Conservation (phyloP, 495 filamentous ascomycete genomes). For the Podospora pseudocomata region DNA sequence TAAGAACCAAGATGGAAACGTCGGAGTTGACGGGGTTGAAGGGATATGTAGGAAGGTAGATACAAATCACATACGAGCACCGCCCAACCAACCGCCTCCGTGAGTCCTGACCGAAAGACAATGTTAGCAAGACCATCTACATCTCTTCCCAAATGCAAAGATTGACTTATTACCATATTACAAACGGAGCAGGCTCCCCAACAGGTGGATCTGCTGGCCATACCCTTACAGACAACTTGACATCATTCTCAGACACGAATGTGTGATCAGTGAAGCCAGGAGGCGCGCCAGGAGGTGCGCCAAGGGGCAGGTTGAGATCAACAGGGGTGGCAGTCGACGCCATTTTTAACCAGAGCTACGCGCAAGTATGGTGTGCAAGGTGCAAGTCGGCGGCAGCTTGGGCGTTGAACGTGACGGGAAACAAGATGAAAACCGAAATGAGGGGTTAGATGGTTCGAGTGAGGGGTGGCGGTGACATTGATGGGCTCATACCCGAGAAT, state of each 20-base stretch:
- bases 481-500: not conserved
- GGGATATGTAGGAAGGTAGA: not conserved
- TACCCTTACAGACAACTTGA: constrained; percentile 22
- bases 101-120: constrained; percentile 21
- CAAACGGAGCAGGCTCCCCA: constrained; percentile 21
- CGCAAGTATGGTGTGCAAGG: not conserved
- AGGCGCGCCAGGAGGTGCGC: constrained; percentile 12
- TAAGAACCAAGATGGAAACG: not conserved
- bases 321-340: not conserved
- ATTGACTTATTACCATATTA: constrained; percentile 15
- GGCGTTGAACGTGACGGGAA: not conserved
- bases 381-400: not conserved
- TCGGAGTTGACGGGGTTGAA: not conserved
- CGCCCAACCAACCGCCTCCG: constrained; percentile 30
- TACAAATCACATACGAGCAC: constrained; percentile 16
- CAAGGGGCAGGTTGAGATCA: not conserved
- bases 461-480: not conserved
- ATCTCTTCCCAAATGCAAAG: not conserved
- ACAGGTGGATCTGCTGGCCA: constrained; percentile 24
- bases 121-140: not conserved
- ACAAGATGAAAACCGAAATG: not conserved
- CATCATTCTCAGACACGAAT: constrained; percentile 19
- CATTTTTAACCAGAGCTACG: not conserved
- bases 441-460: not conserved
- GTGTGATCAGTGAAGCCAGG: constrained; percentile 27